Base-by-base conservation (phyloP, 2,329 filamentous ascomycete species). In the Xylariaceae sp. region DNA sequence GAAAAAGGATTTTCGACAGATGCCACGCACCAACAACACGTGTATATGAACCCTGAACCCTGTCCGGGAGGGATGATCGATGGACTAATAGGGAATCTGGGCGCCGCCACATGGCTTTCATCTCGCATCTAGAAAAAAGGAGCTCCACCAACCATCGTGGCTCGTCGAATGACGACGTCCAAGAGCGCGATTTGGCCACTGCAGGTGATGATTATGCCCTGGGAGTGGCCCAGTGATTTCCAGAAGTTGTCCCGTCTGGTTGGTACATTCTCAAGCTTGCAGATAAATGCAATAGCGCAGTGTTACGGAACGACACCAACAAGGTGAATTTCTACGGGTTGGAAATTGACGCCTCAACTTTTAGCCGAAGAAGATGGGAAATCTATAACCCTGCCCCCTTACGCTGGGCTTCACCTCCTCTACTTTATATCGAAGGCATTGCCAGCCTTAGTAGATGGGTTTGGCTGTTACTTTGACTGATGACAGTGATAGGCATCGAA, bases 171-270 rank as follows among this genome's bases (percentile, higher is more conserved):
- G 23, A 30, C 23, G 23, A 30, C 23, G 23, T 30, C 23, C 94
- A 99, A 37, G 89, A 92, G 66, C 90, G 89, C 2, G 92, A 90
- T 4, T 92, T 90, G 1, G 94, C 89, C 60, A 94, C 96, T 18
- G 90, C 90, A 34, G 93, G 94, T 94, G 63, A 95, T 91, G 63
- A 99, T 89, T 23, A 99, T 88, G 73, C 94, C 94, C 74, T 99
- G 94, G 0, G 94, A 99, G 76, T 99, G 94, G 71, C 94, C 94
- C 37, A 47, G 94, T 97, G 3, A 90, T 88, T 70, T 94, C 94
- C 11, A 64, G 39, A 6, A 57, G 30, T 3, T 62, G 51, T 13
- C 48, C 54, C 48, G 62, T 39, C 34, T 64, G 54, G 9, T 60
- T 7, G 61, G 61, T n/a, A 60, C 58, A 50, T 64, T 62, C 6